Conservation (phyloP, 441 rosid genomes). For the Viola pubescens region DNA sequence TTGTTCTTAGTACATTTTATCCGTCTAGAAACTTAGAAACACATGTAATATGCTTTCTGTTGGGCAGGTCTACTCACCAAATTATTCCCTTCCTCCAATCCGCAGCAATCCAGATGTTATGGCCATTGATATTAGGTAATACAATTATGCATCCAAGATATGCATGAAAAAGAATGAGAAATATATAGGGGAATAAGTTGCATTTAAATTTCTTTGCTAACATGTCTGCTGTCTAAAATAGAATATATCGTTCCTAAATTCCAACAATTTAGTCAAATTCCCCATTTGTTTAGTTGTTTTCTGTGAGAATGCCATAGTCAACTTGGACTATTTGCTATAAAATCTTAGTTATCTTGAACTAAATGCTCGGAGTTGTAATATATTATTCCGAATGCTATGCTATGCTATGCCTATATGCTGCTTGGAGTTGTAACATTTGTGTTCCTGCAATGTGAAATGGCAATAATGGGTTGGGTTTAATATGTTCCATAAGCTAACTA, state of each 20-base stretch:
- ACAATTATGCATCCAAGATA: neutral
- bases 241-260: too few relatives aligned
- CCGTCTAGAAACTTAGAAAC: neutral
- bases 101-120: conserved; percentile 36
- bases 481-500: neutral
- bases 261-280: too few relatives aligned
- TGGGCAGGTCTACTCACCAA: conserved; percentile 51
- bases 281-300: neutral
- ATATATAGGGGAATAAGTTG: neutral
- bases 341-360: neutral
- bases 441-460: neutral
- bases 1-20: neutral
- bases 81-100: conserved; percentile 45
- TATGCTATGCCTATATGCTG: neutral
- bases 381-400: neutral
- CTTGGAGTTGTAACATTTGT: neutral
- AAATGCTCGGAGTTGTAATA: neutral
- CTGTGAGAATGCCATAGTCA: neutral
- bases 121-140: conserved; percentile 50
- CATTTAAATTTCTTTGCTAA: neutral
- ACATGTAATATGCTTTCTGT: neutral
- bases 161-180: neutral
- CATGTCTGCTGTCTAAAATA: neutral
- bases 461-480: neutral
- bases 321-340: neutral